Evolutionary conservation across 1,139 yeast genomes (phyloP), one percentile per base, ranked within the genome.

Genomic region (Pichia sp.): DNA sequence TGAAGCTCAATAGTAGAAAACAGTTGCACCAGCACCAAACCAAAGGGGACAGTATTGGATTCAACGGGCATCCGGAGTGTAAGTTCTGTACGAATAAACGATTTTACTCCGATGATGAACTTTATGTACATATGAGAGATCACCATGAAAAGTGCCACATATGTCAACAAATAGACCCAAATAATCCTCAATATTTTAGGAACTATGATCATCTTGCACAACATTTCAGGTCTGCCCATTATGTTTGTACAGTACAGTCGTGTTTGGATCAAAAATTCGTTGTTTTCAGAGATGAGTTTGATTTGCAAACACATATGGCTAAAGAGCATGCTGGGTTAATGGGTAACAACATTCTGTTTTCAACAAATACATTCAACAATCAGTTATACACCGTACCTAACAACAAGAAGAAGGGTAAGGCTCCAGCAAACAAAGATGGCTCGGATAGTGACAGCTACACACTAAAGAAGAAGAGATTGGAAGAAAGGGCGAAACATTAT

Each of bases 231-330:
- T 71, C 68, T 7, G 83, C 78, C 49, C 99, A 93, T 71, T 90
- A 75, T 69, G 83, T 85, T 14, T 93, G 99, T 71, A 76, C 79
- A 43, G 87, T 87, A n/a, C 87, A 82, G 48, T 66, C 79, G n/a
- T 93, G 99, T 71, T 72, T 92, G 51, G 98, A 92, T 55, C 83
- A 87, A 67, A 86, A 89, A 68, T 92, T 93, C 72, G 95, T 95
- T 40, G 99, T 93, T 1, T 93, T 93, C 67, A 79, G 85, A 34
- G 93, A 91, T 61, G 95, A 89, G 56, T 73, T 91, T 59, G 98
- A 91, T 64, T 74, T 93, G 52, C 85, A 89, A 51, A 95, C 95
- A 1, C 99, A 93, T 69, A 85, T 90, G 85, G 73, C 90, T 52
- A 82, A 83, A 61, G 93, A 87, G 60, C 99, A 93, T 70, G 86